phyloP scores from a whole-genome alignment of 208 protist genomes.

The Acanthamoeba castellanii region DNA sequence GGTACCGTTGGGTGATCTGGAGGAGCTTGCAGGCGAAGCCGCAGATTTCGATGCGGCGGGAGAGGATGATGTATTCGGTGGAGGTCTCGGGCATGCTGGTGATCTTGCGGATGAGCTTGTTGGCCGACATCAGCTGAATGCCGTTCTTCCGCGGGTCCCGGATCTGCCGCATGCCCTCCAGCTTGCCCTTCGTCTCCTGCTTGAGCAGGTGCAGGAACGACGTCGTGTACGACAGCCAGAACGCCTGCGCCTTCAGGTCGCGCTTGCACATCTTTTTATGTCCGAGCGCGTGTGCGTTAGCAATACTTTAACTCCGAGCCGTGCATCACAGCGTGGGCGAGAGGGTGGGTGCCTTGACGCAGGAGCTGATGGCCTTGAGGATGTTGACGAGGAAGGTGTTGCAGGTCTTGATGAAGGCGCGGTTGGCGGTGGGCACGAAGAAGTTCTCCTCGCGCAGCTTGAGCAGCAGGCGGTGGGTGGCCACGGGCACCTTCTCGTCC shows the following conservation, averaged over 20 bases:
- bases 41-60: slow-evolving; percentile 49
- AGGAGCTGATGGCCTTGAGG: slow-evolving; percentile 43
- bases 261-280: slow-evolving; percentile 54
- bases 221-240: slow-evolving; percentile 71
- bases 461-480: background rate
- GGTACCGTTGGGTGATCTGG: slow-evolving; percentile 49
- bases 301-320: background rate
- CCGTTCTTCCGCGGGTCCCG: slow-evolving; percentile 53
- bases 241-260: slow-evolving; percentile 52
- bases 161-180: slow-evolving; percentile 39
- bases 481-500: slow-evolving; percentile 58
- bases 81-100: slow-evolving; percentile 59
- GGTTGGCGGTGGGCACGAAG: slow-evolving; percentile 58
- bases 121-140: slow-evolving; percentile 67
- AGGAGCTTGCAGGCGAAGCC: slow-evolving; percentile 69
- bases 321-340: background rate
- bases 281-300: no score
- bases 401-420: slow-evolving; percentile 55
- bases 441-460: slow-evolving; percentile 32
- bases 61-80: slow-evolving; percentile 48
- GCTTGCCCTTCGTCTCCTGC: slow-evolving; percentile 67
- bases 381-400: slow-evolving; percentile 53
- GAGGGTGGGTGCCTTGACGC: slow-evolving; percentile 13
- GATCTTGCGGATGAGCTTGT: slow-evolving; percentile 71
- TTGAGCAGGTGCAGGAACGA: slow-evolving; percentile 36